Conservation (phyloP, 345 rosid genomes). For the Hibiscus mutabilis region DNA sequence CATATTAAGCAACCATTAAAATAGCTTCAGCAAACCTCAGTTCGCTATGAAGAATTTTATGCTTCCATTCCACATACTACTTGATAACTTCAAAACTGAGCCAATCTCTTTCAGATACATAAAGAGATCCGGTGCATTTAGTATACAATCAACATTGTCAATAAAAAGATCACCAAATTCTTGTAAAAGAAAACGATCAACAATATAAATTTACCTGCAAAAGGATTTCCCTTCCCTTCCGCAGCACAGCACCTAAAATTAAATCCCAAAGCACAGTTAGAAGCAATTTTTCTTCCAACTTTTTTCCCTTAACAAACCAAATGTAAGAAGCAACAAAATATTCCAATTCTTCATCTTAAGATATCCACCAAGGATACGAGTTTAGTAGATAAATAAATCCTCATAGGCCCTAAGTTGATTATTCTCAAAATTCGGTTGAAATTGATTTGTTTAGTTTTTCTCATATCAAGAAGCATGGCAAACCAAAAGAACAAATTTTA, state of each 20-base stretch:
- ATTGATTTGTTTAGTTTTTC: neutral
- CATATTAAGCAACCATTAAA: conserved; percentile 10
- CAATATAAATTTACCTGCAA: conserved; percentile 45
- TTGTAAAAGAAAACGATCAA: neutral
- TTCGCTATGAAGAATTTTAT: neutral
- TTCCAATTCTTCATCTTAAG: neutral
- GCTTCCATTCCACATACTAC: neutral
- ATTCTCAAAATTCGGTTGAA: neutral
- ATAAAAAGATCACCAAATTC: neutral
- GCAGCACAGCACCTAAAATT: conserved; percentile 43
- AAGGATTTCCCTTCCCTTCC: conserved; percentile 71
- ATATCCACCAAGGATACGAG: neutral
- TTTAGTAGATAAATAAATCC: neutral
- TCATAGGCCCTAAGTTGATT: neutral
- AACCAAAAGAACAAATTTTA: neutral
- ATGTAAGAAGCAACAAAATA: neutral
- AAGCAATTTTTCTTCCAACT: neutral
- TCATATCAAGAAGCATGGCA: neutral
- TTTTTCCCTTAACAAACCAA: neutral
- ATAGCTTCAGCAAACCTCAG: conserved; percentile 13
- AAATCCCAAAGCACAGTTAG: conserved; percentile 12
- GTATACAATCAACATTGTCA: neutral
- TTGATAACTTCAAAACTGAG: neutral
- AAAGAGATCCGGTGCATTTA: neutral
- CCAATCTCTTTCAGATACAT: conserved; percentile 1